These are phyloP conservation scores for Komagataella kurtzmanii DNA, from an alignment of 805 yeast genomes.

Conservation along the genomic window DNA sequence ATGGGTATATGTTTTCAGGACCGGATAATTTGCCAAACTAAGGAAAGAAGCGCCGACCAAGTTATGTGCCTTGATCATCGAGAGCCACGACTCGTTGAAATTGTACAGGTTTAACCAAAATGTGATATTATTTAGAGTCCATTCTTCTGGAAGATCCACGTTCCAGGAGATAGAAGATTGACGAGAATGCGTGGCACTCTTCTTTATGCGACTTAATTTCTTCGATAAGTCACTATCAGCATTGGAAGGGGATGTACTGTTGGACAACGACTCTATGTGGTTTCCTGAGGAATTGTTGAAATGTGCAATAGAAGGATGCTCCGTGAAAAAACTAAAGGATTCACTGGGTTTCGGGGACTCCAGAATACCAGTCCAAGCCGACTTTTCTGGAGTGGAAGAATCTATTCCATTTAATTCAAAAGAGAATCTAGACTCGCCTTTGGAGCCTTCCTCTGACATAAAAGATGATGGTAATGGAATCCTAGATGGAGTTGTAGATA, in stretches of 20 bases:
- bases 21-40: slow-evolving; percentile 54
- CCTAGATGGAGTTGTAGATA: neutral
- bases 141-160: slow-evolving; percentile 40
- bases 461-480: neutral
- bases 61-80: slow-evolving; percentile 40
- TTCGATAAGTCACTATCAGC: neutral
- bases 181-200: neutral
- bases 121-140: slow-evolving; percentile 60
- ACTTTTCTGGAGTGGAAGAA: neutral
- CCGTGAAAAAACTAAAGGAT: neutral
- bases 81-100: slow-evolving; percentile 67
- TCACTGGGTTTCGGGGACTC: neutral
- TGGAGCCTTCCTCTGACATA: neutral
- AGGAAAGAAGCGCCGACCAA: slow-evolving; percentile 53
- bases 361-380: neutral
- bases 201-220: neutral
- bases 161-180: slow-evolving; percentile 26
- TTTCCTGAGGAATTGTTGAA: neutral
- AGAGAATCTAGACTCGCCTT: neutral
- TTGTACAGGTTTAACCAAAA: slow-evolving; percentile 57
- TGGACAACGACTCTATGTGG: slow-evolving; percentile 1
- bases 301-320: neutral
- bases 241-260: neutral
- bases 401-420: neutral
- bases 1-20: slow-evolving; percentile 17